Base-by-base conservation (phyloP, 1,284 basidiomycete species). In the Sphagnurus paluster region DNA sequence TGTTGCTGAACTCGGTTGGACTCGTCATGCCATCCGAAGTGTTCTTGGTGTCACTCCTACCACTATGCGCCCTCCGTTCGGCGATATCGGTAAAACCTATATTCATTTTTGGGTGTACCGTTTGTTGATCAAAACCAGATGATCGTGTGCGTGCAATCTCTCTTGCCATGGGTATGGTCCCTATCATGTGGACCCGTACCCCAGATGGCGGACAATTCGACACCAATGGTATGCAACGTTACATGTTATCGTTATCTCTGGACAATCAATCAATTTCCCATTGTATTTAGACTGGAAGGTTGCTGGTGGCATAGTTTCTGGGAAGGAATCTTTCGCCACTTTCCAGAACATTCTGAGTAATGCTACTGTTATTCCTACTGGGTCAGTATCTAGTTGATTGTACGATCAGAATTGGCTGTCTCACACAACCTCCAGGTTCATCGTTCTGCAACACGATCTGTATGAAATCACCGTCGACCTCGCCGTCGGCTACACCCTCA, bases 1-100 rank as follows among this genome's bases (percentile, higher is more conserved):
- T 50, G 91, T 98, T 16, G 93, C 93, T 19, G 94, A 98, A 68
- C 77, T 98, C 39, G 93, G 90, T 37, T 98, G 91, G 88, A 90
- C 92, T 48, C 87, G 86, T 55, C 83, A 92, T 69, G 82, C 86
- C 43, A 96, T 98, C 69, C 80, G 85, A 57, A 57, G 58, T 3
- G 76, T 86, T 20, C 71, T 90, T 49, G 90, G 91, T 56, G 86
- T 93, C 20, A 90, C 89, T 4, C 91, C 92, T 2, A 85, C 81
- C 7, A 73, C 77, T 4, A 80, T 81, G 80, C 75, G 80, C 39
- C 77, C 80, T 45, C 80, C 80, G 42, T 82, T 69, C 44, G 80
- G 80, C 53, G 80, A 82, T 54, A 80, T 82, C 24, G 80, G 72
- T 71, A 44, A 44, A 61, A 4, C 52, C 16, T 8, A 10, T 28